phyloP scores from a whole-genome alignment of 306 rosid genomes.

The Oxytropis ochrocephala region DNA sequence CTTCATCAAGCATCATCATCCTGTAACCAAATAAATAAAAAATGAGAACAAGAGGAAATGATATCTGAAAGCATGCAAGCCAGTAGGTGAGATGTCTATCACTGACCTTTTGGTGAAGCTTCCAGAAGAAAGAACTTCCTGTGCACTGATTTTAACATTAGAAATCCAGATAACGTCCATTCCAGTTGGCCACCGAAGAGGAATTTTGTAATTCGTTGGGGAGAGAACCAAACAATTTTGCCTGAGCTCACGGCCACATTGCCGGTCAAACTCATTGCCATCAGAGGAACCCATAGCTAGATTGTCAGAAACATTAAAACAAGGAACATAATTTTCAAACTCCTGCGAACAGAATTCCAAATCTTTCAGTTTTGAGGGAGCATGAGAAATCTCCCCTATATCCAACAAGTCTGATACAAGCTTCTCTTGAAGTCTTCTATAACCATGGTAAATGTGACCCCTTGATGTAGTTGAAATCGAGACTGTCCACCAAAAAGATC shows the following conservation, averaged over 20 bases:
- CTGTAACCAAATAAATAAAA: conserved; percentile 38
- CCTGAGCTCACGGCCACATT: conserved; percentile 51
- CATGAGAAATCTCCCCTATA: conserved; percentile 82
- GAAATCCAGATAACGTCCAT: too few relatives aligned
- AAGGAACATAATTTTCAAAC: conserved; percentile 77
- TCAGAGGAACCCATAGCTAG: conserved; percentile 48
- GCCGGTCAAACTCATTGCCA: conserved; percentile 56
- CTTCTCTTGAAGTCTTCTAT: conserved; percentile 89
- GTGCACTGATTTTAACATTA: too few relatives aligned
- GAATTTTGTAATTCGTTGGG: too few relatives aligned
- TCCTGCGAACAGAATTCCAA: conserved; percentile 79
- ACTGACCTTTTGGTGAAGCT: too few relatives aligned
- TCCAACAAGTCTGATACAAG: conserved; percentile 88
- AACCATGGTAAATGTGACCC: conserved; percentile 71
- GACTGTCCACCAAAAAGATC: too few relatives aligned
- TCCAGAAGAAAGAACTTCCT: too few relatives aligned
- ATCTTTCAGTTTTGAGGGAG: conserved; percentile 73
- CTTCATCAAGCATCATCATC: conserved; percentile 99
- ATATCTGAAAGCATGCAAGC: conserved; percentile 1
- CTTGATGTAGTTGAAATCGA: too few relatives aligned
- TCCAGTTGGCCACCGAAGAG: too few relatives aligned
- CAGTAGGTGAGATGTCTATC: not conserved
- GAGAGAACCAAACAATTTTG: conserved; percentile 68
- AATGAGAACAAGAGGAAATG: conserved; percentile 4
- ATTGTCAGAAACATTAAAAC: conserved; percentile 70